phyloP scores from a whole-genome alignment of 495 filamentous ascomycete genomes.

The Cudoniella acicularis region DNA sequence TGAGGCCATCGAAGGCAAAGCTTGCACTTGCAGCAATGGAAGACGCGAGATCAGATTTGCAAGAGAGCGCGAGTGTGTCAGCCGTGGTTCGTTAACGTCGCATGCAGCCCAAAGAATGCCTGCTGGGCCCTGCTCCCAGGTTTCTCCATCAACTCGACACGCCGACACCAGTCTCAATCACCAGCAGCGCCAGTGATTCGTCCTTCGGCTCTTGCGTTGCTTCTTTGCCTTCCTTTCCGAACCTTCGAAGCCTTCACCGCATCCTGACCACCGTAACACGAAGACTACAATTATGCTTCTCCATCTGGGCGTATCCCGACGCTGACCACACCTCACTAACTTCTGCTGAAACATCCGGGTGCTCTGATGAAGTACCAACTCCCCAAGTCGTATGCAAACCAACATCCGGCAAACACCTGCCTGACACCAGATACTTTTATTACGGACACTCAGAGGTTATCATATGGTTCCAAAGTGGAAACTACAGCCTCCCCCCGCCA shows the following conservation, averaged over 20 bases:
- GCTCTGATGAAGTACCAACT: background rate
- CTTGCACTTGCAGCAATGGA: background rate
- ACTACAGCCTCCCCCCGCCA: background rate
- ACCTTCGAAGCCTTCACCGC: background rate
- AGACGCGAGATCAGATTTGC: constrained; percentile 2
- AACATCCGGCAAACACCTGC: background rate
- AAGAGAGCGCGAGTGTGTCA: constrained; percentile 6
- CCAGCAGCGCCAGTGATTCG: constrained; percentile 8
- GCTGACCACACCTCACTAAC: constrained; percentile 3
- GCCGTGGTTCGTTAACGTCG: constrained; percentile 19
- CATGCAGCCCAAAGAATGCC: constrained; percentile 17
- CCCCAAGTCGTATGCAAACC: constrained; percentile 18
- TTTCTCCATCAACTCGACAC: constrained; percentile 10
- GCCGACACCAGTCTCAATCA: background rate
- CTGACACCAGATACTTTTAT: background rate
- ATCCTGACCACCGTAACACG: constrained; percentile 8
- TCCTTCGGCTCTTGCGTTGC: constrained; percentile 1
- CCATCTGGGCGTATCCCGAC: constrained; percentile 8
- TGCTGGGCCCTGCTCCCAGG: constrained; percentile 11
- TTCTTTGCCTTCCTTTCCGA: constrained; percentile 2
- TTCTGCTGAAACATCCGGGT: constrained; percentile 17
- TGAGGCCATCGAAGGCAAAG: background rate
- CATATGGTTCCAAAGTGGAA: too few species aligned
- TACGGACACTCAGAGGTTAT: background rate
- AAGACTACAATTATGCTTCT: constrained; percentile 9